Conservation (phyloP, 257 asterid genomes). For the Capsicum pubescens region DNA sequence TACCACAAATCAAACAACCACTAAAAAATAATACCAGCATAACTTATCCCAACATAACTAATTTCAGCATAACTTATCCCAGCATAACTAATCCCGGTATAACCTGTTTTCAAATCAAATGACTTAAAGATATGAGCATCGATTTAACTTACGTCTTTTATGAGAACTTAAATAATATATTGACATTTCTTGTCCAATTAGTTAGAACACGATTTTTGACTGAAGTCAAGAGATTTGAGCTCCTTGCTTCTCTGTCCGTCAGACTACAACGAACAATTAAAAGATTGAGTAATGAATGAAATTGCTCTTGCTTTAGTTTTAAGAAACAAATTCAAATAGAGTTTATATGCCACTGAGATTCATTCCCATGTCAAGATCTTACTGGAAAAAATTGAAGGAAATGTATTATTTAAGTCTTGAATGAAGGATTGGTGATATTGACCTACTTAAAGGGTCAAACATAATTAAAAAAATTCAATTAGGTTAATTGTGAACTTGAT, state of each 20-base stretch:
- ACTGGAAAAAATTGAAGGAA: no score
- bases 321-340: neutral
- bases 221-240: constrained; percentile 2
- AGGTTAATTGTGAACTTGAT: no score
- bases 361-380: neutral
- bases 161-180: neutral
- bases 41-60: no score
- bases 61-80: no score
- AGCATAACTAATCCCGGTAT: no score
- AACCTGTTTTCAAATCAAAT: neutral
- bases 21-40: no score
- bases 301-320: neutral
- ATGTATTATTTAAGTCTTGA: no score
- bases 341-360: neutral
- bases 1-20: no score
- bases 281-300: neutral
- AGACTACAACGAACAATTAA: neutral
- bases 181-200: neutral
- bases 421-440: no score
- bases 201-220: neutral
- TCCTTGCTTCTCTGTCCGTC: neutral
- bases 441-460: no score
- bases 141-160: neutral
- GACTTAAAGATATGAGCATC: neutral
- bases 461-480: no score